Base-by-base conservation (phyloP, 257 asterid species). In the Eustoma russellianum region DNA sequence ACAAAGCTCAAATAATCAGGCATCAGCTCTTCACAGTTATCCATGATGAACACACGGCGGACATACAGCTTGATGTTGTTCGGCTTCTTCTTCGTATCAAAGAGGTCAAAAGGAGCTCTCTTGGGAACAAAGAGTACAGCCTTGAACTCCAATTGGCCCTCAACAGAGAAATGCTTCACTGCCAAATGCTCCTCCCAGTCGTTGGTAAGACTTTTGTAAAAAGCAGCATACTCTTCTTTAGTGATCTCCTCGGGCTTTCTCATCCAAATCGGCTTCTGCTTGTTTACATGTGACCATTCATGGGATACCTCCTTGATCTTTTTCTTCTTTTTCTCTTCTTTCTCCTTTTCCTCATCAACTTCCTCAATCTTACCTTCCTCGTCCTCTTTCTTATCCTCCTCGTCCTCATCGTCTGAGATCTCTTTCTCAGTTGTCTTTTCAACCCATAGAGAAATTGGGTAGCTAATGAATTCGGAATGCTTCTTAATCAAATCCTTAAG, bases 201-300 rank as follows among this genome's bases (percentile, higher is more conserved):
- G 44, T 79, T 79, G 12, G 86, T 79, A 6, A 79, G 70, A 44
- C 82, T 75, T 66, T 79, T 79, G 57, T 79, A 79, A 68, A 79
- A 79, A 49, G 86, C 82, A 6, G 82, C 72, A 57, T 79, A 79
- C 50, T 79, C 86, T 15, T 79, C 86, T 68, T 79, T 79, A 0
- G 76, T 79, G 34, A 79, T 79, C 54, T 79, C 86, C 44, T 79
- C 86, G 3, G 86, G 82, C 46, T 75, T 79, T 66, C 82, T 75
- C 82, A 79, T 72, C 86, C 86, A 79, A 17, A 79, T 79, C 0
- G 82, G 83, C 56, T 79, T 76, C 66, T 79, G 86, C 60, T 76
- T 79, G 78, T 79, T 79, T 11, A 73, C 78, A 61, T 75, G 45
- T 5, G 70, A 51, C 80, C 80, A 79, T 43, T 79, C 86, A 11